phyloP scores from a whole-genome alignment of 305 asterid genomes.

The Fraxinus angustifolia region DNA sequence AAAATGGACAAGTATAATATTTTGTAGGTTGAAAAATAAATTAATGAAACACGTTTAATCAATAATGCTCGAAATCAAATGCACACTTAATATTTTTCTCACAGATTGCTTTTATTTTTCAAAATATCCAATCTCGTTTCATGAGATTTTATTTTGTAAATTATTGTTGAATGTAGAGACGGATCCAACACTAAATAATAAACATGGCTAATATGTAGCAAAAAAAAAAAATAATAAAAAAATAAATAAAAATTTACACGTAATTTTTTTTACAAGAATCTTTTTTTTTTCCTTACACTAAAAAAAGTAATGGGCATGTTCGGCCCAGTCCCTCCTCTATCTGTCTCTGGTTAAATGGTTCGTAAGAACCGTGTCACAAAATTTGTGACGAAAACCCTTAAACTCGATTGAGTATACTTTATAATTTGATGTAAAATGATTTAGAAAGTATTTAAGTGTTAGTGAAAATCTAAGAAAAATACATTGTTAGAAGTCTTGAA shows the following conservation, averaged over 20 bases:
- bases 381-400: neutral
- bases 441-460: neutral
- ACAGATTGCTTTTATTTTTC: neutral
- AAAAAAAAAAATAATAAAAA: too few species aligned
- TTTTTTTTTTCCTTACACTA: neutral
- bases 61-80: neutral
- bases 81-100: neutral
- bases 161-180: too few species aligned
- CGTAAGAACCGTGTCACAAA: neutral
- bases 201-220: too few species aligned
- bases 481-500: neutral
- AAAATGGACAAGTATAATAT: too few species aligned
- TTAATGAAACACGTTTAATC: neutral
- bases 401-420: neutral
- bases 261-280: too few species aligned
- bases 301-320: neutral
- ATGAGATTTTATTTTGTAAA: neutral
- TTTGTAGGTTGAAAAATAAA: neutral
- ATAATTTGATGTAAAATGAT: neutral
- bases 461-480: neutral
- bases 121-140: neutral
- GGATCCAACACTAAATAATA: too few species aligned
- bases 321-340: neutral
- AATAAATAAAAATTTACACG: too few species aligned
- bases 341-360: neutral